Evolutionary conservation across 1,284 basidiomycete genomes (phyloP).

Genomic region (Inonotus hispidus): DNA sequence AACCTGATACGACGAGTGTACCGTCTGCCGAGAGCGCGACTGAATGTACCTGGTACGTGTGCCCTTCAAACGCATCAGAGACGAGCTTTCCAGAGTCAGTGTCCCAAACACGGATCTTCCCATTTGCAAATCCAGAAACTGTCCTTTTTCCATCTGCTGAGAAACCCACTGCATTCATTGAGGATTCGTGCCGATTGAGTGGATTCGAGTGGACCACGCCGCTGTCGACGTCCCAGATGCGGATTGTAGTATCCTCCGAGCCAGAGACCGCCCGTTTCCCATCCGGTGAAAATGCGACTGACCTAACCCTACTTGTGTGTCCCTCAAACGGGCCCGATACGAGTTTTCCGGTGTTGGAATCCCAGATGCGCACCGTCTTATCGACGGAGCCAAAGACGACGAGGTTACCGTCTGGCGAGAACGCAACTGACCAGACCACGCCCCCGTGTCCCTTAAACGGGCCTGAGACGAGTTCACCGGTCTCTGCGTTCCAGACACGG

Average conservation of each 20-base stretch:
- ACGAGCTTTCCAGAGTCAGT: constrained; percentile 1
- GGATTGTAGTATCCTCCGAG: not conserved
- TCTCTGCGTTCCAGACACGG: constrained; percentile 3
- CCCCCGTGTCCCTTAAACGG: not conserved
- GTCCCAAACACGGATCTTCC: constrained; percentile 14
- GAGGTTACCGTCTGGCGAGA: not conserved
- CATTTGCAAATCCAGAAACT: constrained; percentile 12
- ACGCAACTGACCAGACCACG: not conserved
- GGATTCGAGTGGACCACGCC: not conserved
- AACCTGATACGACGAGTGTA: constrained; percentile 6
- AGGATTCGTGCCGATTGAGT: not conserved
- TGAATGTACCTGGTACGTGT: not conserved
- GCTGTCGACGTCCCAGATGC: constrained; percentile 19
- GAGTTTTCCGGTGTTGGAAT: not conserved
- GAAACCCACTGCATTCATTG: not conserved
- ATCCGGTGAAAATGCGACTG: not conserved
- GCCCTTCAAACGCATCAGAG: constrained; percentile 6
- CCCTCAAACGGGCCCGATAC: not conserved
- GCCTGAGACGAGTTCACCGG: not conserved
- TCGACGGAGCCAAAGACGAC: constrained; percentile 1
- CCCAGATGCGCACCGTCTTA: constrained; percentile 7
- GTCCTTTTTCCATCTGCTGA: constrained; percentile 11
- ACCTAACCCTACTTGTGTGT: not conserved
- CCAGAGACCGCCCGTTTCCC: not conserved
- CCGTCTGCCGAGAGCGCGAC: constrained; percentile 16